Evolutionary conservation across 2,329 filamentous ascomycete genomes (phyloP).

Genomic region (Stemphylium beticola): DNA sequence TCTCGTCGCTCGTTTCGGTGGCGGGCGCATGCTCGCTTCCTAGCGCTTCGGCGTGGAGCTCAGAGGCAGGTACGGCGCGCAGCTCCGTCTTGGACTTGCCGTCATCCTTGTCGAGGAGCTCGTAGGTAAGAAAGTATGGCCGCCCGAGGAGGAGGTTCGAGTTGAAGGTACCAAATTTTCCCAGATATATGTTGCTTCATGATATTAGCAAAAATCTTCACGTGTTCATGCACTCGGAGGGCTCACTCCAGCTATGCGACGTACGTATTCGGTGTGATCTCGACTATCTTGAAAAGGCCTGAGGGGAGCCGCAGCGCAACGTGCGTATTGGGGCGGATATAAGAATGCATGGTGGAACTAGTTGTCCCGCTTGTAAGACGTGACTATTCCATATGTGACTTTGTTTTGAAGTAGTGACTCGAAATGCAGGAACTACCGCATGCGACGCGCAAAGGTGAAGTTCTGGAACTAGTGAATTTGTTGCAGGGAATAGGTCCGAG

Average conservation of each 20-base stretch:
- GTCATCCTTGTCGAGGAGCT: constrained; percentile 74
- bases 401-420: not conserved
- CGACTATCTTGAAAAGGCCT: constrained; percentile 62
- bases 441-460: constrained; percentile 5
- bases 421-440: not conserved
- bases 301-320: constrained; percentile 65
- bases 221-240: constrained; percentile 11
- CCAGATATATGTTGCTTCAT: constrained; percentile 79
- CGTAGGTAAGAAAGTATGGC: constrained; percentile 90
- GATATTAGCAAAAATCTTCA: constrained; percentile 5
- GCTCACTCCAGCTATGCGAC: constrained; percentile 52
- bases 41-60: constrained; percentile 80
- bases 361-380: constrained; percentile 1
- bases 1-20: constrained; percentile 47
- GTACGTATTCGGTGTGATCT: constrained; percentile 69
- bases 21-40: constrained; percentile 58
- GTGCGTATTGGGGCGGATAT: constrained; percentile 58
- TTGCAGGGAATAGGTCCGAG: constrained; percentile 7
- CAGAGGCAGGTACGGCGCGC: constrained; percentile 78
- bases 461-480: constrained; percentile 10
- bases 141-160: constrained; percentile 89
- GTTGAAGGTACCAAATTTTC: constrained; percentile 91
- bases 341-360: constrained; percentile 49
- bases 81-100: constrained; percentile 71
- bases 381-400: constrained; percentile 19